phyloP scores from a whole-genome alignment of 306 rosid genomes.

The Quillaja saponaria region DNA sequence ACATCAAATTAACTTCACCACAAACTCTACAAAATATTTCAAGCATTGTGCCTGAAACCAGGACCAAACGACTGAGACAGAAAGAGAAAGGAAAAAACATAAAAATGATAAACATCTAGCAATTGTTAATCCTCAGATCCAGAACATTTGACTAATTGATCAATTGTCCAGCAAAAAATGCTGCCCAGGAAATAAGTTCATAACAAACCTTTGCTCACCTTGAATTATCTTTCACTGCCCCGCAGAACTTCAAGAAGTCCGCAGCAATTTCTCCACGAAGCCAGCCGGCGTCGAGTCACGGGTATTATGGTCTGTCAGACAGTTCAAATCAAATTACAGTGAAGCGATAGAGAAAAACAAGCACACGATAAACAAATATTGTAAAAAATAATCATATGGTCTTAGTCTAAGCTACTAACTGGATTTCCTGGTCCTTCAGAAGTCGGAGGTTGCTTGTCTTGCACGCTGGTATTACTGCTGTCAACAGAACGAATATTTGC shows the following conservation, averaged over 20 bases:
- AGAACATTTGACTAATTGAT: neutral
- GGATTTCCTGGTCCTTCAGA: slow-evolving; percentile 36
- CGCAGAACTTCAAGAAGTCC: slow-evolving; percentile 59
- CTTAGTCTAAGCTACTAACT: slow-evolving; percentile 33
- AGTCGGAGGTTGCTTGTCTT: slow-evolving; percentile 27
- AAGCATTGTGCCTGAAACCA: too few relatives aligned
- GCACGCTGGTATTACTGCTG: slow-evolving; percentile 27
- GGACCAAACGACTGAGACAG: too few relatives aligned
- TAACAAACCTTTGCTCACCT: slow-evolving; percentile 40
- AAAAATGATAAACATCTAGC: neutral
- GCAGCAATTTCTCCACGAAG: slow-evolving; percentile 75
- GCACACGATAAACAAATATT: neutral
- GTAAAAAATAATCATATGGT: neutral
- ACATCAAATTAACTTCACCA: too few relatives aligned
- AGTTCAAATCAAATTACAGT: neutral
- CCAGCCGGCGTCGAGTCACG: slow-evolving; percentile 32
- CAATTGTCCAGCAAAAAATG: slow-evolving; percentile 7
- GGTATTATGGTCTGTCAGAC: slow-evolving; percentile 34
- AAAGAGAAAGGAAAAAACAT: too few relatives aligned
- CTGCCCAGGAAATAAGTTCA: neutral
- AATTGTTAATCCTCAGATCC: neutral
- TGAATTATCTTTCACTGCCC: slow-evolving; percentile 48
- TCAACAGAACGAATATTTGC: slow-evolving; percentile 31
- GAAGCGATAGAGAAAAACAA: neutral
- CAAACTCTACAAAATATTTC: too few relatives aligned